These are phyloP conservation scores for Phaeosphaeriaceae sp. DNA, from an alignment of 2,329 filamentous ascomycete genomes.

Conservation along the genomic window DNA sequence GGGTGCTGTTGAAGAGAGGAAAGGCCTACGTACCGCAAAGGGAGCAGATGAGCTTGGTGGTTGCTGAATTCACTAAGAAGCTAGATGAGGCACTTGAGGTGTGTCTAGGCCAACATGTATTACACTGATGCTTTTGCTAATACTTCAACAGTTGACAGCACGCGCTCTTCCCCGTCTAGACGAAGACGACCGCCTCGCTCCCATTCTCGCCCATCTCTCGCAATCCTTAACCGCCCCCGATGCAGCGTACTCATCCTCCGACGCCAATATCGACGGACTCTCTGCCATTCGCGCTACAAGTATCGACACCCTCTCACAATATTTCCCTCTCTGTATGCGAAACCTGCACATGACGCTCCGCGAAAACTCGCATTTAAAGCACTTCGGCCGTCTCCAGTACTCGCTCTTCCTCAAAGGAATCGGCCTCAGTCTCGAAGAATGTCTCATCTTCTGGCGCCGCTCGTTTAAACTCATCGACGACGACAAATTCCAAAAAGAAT, in stretches of 20 bases:
- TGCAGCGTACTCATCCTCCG: conserved; percentile 73
- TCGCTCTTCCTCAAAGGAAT: conserved; percentile 96
- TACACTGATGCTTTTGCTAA: conserved; percentile 3
- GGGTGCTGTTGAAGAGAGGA: conserved; percentile 76
- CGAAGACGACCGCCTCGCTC: conserved; percentile 88
- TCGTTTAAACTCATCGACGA: conserved; percentile 87
- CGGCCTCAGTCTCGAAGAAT: conserved; percentile 89
- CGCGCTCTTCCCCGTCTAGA: conserved; percentile 89
- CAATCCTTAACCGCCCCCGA: conserved; percentile 96
- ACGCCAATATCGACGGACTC: conserved; percentile 77
- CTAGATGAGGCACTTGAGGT: conserved; percentile 86
- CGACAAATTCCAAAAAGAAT: conserved; percentile 96
- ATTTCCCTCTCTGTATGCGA: conserved; percentile 94
- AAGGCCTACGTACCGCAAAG: conserved; percentile 89
- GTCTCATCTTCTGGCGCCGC: conserved; percentile 87
- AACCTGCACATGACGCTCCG: conserved; percentile 85
- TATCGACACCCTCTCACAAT: conserved; percentile 75
- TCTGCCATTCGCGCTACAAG: conserved; percentile 65
- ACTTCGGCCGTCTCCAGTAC: conserved; percentile 92
- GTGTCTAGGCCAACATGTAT: conserved; percentile 27
- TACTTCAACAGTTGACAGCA: conserved; percentile 71
- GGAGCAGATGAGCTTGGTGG: conserved; percentile 87
- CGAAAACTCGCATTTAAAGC: conserved; percentile 89
- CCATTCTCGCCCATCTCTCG: conserved; percentile 80
- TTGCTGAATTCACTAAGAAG: conserved; percentile 81